phyloP scores from a whole-genome alignment of 2,329 filamentous ascomycete species.

The Tolypocladium capitatum region DNA sequence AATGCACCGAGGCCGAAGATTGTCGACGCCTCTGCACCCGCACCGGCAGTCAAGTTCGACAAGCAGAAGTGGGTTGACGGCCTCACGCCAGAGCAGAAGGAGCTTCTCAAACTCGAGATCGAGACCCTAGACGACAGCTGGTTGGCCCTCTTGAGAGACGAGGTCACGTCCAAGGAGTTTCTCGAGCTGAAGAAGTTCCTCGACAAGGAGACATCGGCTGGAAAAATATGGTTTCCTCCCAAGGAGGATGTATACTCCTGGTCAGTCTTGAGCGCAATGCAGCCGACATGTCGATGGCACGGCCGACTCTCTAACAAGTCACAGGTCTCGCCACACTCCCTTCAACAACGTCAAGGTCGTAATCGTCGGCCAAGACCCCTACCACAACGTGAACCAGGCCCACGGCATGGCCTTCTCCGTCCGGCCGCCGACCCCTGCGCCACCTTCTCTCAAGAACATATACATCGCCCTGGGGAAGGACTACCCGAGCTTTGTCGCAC shows the following conservation, averaged over 20 bases:
- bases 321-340: slow-evolving; percentile 85
- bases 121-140: slow-evolving; percentile 85
- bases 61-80: slow-evolving; percentile 80
- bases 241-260: slow-evolving; percentile 87
- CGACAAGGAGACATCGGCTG: slow-evolving; percentile 57
- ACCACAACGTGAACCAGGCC: slow-evolving; percentile 90
- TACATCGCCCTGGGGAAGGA: slow-evolving; percentile 80
- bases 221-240: slow-evolving; percentile 77
- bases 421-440: slow-evolving; percentile 73
- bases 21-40: slow-evolving; percentile 14
- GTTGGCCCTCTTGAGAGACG: slow-evolving; percentile 79
- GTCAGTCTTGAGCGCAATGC: slow-evolving; percentile 35
- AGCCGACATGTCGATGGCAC: neutral
- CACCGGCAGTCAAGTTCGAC: slow-evolving; percentile 51
- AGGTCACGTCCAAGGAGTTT: slow-evolving; percentile 67
- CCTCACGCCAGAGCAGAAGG: slow-evolving; percentile 68
- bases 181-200: slow-evolving; percentile 80
- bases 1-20: slow-evolving; percentile 44
- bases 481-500: slow-evolving; percentile 66
- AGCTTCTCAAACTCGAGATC: slow-evolving; percentile 78
- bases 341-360: slow-evolving; percentile 82
- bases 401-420: slow-evolving; percentile 95
- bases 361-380: slow-evolving; percentile 91
- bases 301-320: neutral
- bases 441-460: slow-evolving; percentile 86